phyloP scores from a whole-genome alignment of 164 flowering plant species.

The Litsea cubeba region DNA sequence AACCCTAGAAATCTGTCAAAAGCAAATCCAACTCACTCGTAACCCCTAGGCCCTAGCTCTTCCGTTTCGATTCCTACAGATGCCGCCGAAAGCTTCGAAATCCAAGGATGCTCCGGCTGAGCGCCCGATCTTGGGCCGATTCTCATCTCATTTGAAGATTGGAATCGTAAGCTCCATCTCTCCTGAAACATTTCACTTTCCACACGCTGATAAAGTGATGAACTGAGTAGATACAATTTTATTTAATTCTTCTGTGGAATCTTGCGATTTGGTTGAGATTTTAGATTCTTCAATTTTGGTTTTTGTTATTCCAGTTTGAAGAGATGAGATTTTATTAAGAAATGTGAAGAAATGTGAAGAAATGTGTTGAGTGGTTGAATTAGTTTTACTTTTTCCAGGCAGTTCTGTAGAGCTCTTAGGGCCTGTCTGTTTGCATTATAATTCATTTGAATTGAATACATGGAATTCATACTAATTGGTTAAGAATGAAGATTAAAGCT shows the following conservation, averaged over 20 bases:
- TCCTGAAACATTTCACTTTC: neutral
- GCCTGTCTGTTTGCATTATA: too few species aligned
- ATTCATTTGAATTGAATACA: too few species aligned
- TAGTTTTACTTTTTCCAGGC: too few species aligned
- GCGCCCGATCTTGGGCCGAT: slow-evolving; percentile 86
- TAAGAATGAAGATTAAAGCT: too few species aligned
- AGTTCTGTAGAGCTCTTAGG: too few species aligned
- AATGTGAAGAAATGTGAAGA: too few species aligned
- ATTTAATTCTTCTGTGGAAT: neutral
- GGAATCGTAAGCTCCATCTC: slow-evolving; percentile 54
- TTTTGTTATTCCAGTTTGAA: too few species aligned
- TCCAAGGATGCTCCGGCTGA: slow-evolving; percentile 82
- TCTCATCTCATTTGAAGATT: slow-evolving; percentile 94
- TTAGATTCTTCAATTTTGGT: too few species aligned
- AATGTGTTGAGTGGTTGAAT: too few species aligned
- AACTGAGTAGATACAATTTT: neutral
- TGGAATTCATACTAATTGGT: too few species aligned
- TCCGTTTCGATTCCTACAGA: slow-evolving; percentile 6
- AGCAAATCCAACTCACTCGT: neutral
- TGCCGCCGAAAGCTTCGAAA: slow-evolving; percentile 90
- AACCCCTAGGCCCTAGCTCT: neutral
- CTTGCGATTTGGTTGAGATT: neutral
- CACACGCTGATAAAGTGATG: neutral
- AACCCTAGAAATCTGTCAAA: neutral
- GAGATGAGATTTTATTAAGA: too few species aligned